A percentile compares a stretch with the other conserved stretches of the same genome.
Conservation (phyloP, 1,284 basidiomycete species). For the Ceratobasidium sp. region DNA sequence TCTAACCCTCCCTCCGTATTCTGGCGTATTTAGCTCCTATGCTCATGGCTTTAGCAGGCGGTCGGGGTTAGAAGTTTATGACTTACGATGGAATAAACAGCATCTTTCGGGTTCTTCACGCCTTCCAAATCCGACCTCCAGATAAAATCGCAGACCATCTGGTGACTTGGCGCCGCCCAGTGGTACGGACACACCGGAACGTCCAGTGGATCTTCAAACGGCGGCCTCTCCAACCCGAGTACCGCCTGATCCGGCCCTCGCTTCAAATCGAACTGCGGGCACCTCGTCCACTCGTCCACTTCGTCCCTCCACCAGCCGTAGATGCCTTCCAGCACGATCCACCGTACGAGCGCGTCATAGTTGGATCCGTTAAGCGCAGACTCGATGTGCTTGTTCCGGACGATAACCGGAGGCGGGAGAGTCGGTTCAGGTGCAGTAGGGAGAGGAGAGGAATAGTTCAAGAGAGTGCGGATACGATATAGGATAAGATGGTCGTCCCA, state of each 20-base stretch:
- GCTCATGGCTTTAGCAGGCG: neutral
- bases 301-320: conserved; percentile 74
- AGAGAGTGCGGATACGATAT: conserved; percentile 80
- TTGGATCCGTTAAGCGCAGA: conserved; percentile 80
- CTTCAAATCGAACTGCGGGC: conserved; percentile 62
- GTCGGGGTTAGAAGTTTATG: neutral
- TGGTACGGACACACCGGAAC: conserved; percentile 81
- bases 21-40: conserved; percentile 87
- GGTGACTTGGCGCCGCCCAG: conserved; percentile 79
- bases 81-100: conserved; percentile 13
- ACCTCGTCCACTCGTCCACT: conserved; percentile 73
- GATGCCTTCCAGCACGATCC: conserved; percentile 87
- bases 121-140: conserved; percentile 76
- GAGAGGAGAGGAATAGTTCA: conserved; percentile 83
- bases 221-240: conserved; percentile 7
- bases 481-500: conserved; percentile 90
- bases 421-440: conserved; percentile 56
- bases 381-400: conserved; percentile 66
- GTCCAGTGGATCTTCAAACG: conserved; percentile 47
- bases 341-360: conserved; percentile 91
- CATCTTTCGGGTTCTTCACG: neutral
- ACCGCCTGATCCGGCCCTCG: neutral
- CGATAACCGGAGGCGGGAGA: conserved; percentile 41
- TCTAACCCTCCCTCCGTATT: conserved; percentile 80
- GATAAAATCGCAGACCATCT: conserved; percentile 82